Evolutionary conservation across 2,329 filamentous ascomycete species (phyloP).

Genomic region (Diaporthe humulicola): DNA sequence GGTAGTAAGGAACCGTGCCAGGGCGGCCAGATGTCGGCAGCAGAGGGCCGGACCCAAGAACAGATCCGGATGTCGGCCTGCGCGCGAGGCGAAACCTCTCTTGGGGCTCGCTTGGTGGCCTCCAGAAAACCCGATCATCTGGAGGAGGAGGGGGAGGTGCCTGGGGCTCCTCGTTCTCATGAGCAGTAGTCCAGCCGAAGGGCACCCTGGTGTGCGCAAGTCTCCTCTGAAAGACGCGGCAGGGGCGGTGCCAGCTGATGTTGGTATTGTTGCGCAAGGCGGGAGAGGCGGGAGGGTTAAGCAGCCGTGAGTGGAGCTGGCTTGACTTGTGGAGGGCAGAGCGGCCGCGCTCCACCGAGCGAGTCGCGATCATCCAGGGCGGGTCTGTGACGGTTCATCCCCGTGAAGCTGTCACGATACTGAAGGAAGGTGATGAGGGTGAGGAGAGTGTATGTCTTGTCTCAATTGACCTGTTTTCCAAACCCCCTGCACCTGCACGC

Average conservation of each 20-base stretch:
- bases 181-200: neutral
- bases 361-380: slow-evolving; percentile 39
- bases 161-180: neutral
- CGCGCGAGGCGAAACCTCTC: neutral
- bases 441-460: neutral
- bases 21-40: neutral
- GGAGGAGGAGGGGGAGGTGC: neutral
- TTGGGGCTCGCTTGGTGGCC: neutral
- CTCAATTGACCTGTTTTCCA: neutral
- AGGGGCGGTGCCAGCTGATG: neutral
- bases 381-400: slow-evolving; percentile 30
- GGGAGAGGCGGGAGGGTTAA: neutral
- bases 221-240: neutral
- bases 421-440: neutral
- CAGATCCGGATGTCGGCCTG: neutral
- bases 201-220: neutral
- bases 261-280: neutral
- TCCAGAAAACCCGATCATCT: neutral
- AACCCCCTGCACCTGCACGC: neutral
- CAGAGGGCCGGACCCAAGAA: neutral
- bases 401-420: slow-evolving; percentile 18
- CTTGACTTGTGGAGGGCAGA: slow-evolving; percentile 29
- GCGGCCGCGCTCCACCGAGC: slow-evolving; percentile 32
- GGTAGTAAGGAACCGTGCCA: slow-evolving; percentile 6
- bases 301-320: neutral